Evolutionary conservation across 345 rosid species (phyloP).

Genomic region (Ailanthus altissimus): DNA sequence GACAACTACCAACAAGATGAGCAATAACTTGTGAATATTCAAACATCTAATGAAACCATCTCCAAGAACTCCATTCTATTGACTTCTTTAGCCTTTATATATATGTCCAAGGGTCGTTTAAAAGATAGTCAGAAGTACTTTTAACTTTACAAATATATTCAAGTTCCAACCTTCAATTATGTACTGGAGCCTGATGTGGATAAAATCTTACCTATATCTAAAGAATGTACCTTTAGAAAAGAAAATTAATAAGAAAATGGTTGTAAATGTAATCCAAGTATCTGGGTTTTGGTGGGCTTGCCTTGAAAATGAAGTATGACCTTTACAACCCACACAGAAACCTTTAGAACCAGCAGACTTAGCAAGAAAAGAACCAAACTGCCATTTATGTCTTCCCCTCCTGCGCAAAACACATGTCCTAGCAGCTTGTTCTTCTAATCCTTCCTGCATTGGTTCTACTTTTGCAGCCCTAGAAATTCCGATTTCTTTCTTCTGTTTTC

Average conservation of each 20-base stretch:
- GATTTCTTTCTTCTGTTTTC: slow-evolving; percentile 8
- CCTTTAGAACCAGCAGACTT: slow-evolving; percentile 49
- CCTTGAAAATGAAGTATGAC: slow-evolving; percentile 62
- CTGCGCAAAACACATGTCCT: slow-evolving; percentile 23
- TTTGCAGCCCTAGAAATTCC: slow-evolving; percentile 6
- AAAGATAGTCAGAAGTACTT: neutral
- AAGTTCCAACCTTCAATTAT: slow-evolving; percentile 68
- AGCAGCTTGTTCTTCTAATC: neutral
- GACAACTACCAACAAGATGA: no score
- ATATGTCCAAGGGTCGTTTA: neutral
- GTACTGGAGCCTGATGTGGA: slow-evolving; percentile 42
- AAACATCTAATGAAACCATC: no score
- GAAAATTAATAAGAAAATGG: neutral
- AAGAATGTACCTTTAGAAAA: slow-evolving; percentile 12
- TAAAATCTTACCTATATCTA: slow-evolving; percentile 14
- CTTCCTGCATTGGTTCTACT: slow-evolving; percentile 14
- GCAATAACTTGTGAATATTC: no score
- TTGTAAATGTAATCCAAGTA: slow-evolving; percentile 36
- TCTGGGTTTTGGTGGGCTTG: slow-evolving; percentile 33
- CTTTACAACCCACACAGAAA: slow-evolving; percentile 61
- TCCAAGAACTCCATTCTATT: neutral
- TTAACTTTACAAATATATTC: neutral
- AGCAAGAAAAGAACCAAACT: slow-evolving; percentile 78
- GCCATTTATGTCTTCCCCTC: slow-evolving; percentile 21
- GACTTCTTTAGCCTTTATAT: neutral